A percentile compares a stretch with the other conserved stretches of the same genome.
Conservation (phyloP, 805 yeast genomes). For the Wickerhamomyces hampshirensis region DNA sequence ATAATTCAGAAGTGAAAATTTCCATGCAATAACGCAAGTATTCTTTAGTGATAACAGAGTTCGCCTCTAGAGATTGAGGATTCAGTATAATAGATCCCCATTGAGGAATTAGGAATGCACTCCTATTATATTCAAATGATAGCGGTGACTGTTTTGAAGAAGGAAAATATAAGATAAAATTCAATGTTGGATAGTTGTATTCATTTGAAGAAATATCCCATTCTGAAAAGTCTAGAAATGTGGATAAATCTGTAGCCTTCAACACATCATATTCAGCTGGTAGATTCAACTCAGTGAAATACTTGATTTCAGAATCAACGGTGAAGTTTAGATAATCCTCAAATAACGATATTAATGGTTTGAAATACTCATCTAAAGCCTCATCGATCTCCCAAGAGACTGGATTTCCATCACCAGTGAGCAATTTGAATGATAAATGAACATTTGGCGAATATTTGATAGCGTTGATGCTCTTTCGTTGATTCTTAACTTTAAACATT, state of each 20-base stretch:
- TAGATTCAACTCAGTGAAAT: conserved; percentile 39
- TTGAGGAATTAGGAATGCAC: conserved; percentile 67
- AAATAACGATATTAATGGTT: conserved; percentile 51
- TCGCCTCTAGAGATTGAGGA: conserved; percentile 21
- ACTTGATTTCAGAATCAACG: conserved; percentile 73
- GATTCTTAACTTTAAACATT: conserved; percentile 18
- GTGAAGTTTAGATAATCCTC: conserved; percentile 62
- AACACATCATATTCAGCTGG: conserved; percentile 28
- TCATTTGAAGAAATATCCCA: conserved; percentile 62
- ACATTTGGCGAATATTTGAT: conserved; percentile 49
- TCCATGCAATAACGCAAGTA: conserved; percentile 58
- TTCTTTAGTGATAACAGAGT: conserved; percentile 30
- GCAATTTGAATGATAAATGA: conserved; percentile 70
- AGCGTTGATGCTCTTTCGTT: conserved; percentile 24
- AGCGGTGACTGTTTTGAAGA: conserved; percentile 43
- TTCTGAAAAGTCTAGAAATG: conserved; percentile 79
- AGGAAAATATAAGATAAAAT: conserved; percentile 69
- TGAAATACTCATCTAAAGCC: conserved; percentile 44
- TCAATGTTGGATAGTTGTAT: conserved; percentile 60
- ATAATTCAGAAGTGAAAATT: conserved; percentile 68
- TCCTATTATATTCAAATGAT: conserved; percentile 29
- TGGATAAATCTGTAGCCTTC: conserved; percentile 52
- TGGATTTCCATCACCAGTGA: conserved; percentile 64
- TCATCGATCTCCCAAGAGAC: conserved; percentile 70
- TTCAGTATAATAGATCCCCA: conserved; percentile 68